Base-by-base conservation (phyloP, 1,139 yeast species). In the Yamadazyma taylorii region DNA sequence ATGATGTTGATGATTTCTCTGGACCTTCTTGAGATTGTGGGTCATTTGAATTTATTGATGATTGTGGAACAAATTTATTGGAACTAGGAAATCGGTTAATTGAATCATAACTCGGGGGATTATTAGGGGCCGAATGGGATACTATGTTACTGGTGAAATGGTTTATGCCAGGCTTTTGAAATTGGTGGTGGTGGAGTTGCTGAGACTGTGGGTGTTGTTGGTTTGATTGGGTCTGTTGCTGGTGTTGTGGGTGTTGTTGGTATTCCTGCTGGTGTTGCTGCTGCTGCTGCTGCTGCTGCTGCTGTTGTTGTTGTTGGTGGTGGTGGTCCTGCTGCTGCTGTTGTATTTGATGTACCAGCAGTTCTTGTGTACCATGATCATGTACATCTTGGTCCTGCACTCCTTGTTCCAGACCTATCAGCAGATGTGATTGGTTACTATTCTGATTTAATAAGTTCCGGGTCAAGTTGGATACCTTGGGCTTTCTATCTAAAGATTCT, bases 381-480 rank as follows among this genome's bases (percentile, higher is more conserved):
- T n/a, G n/a, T n/a, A n/a, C n/a, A n/a, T n/a, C n/a, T n/a, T n/a
- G n/a, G n/a, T n/a, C n/a, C n/a, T n/a, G n/a, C n/a, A n/a, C n/a
- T n/a, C n/a, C 21, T 8, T 5, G 21, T 6, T 6, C 21, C 21
- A 19, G 25, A 24, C n/a, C 13, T 24, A 24, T 6, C 30, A 15
- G 30, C 11, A 8, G 10, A 26, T 22, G 27, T 15, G 32, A 25
- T 24, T 21, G 30, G 31, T 33, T 19, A 27, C 30, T 19, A 12
- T 26, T 23, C 5, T 38, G 37, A 28, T 29, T 37, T 25, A 41
- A 43, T 23, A 45, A 55, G 40, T 63, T 69, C 41, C 58, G 65
- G 34, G 75, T 69, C 38, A 69, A 52, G 47, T 69, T 69, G 26
- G 75, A 69, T 5, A 47, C 33, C 32, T 43, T 45, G 8, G 50